phyloP scores from a whole-genome alignment of 2,329 filamentous ascomycete species.

The Tolypocladium tropicale region DNA sequence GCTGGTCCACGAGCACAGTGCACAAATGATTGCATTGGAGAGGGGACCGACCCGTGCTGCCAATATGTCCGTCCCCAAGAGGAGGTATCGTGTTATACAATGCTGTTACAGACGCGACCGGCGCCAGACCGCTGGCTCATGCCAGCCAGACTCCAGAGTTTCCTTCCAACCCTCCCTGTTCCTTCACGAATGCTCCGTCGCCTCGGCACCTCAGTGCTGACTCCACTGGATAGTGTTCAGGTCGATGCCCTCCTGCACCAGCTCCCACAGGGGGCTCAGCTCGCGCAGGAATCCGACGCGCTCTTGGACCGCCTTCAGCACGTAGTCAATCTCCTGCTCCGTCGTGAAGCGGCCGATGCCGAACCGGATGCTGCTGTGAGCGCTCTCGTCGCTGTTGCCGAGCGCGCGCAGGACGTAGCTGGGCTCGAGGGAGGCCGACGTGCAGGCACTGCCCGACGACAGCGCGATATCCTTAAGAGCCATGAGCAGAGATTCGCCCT shows the following conservation, averaged over 20 bases:
- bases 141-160: conserved; percentile 1
- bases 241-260: conserved; percentile 94
- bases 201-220: conserved; percentile 55
- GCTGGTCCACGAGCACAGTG: not conserved
- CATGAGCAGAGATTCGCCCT: conserved; percentile 97
- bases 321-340: conserved; percentile 91
- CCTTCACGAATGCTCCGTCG: not conserved
- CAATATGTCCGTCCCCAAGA: conserved; percentile 3
- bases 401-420: conserved; percentile 92
- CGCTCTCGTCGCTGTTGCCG: conserved; percentile 93
- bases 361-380: conserved; percentile 95
- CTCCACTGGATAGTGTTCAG: conserved; percentile 97
- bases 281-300: conserved; percentile 89
- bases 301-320: conserved; percentile 85
- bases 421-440: conserved; percentile 89
- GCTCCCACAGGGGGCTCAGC: conserved; percentile 90
- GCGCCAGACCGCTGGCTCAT: conserved; percentile 3
- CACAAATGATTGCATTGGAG: not conserved
- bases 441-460: conserved; percentile 94
- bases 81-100: conserved; percentile 23
- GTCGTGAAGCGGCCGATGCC: conserved; percentile 97
- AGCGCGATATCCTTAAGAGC: conserved; percentile 95
- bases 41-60: not conserved
- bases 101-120: conserved; percentile 21
- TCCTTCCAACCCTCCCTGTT: not conserved